Base-by-base conservation (phyloP, 129 eudicot species). In the Cynara cardunculus region DNA sequence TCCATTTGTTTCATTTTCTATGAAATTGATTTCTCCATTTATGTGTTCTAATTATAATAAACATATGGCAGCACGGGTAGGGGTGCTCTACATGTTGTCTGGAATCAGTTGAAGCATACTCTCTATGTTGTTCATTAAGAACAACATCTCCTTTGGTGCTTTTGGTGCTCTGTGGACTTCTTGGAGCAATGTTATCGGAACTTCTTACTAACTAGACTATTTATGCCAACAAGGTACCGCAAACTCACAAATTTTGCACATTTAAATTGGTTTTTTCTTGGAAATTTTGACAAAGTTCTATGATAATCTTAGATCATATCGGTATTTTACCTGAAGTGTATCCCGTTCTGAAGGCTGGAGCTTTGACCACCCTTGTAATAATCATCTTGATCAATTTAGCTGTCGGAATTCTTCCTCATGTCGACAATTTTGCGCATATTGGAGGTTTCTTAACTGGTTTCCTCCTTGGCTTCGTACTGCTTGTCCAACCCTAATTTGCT, bases 101-200 rank as follows among this genome's bases (percentile, higher is more conserved):
- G 99, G 99, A 81, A 34, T 96, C 56, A 97, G 99, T 18, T 98
- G 99, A 16, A 92, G 98, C 87, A 78, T 93, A 77, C 92, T 96
- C 25, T 96, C 99, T 59, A 73, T 86, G 22, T 91, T 96, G 64
- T 96, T 96, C 35, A 88, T 96, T 74, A 93, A 88, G 76, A 80
- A 16, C 34, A 96, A 84, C 70, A 93, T 96, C 27, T 92, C 98
- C 4, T 98, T 93, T 41, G 99, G 99, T 53, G 99, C 99, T 84
- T 96, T 98, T 39, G 99, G 99, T 67, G 99, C 99, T 81, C 89
- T 96, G 19, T 83, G 99, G 98, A 30, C 97, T 92, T 77, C 98
- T 92, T 66, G 99, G 99, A 69, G 99, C 98, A 31, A 96, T 96
- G 99, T 83, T 96, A 28, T 96, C 98, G 0, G 99, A 96, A 78